Conservation (phyloP, 768 basidiomycete species). For the Exidia glandulosa region DNA sequence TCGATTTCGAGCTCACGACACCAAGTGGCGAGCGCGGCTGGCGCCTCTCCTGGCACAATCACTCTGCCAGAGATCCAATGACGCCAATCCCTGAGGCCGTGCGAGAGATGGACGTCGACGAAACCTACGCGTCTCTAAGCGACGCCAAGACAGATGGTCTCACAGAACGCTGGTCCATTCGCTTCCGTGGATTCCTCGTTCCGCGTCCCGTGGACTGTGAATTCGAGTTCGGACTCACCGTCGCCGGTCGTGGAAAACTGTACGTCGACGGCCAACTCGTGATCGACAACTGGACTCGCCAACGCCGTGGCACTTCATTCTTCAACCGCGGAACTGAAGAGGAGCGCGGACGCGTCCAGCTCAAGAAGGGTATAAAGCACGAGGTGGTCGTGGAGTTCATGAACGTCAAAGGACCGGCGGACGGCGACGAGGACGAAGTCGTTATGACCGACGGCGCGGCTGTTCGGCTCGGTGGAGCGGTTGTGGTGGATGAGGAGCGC, state of each 20-base stretch:
- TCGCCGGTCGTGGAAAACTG: conserved; percentile 45
- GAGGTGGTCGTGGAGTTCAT: conserved; percentile 57
- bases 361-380: conserved; percentile 46
- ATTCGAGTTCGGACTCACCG: conserved; percentile 21
- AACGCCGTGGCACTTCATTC: conserved; percentile 57
- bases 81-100: conserved; percentile 29
- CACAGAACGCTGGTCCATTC: conserved; percentile 42
- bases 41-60: conserved; percentile 51
- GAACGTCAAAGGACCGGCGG: conserved; percentile 65
- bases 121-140: conserved; percentile 55
- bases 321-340: conserved; percentile 55
- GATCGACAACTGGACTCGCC: conserved; percentile 77
- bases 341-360: conserved; percentile 42
- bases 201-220: conserved; percentile 24
- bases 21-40: conserved; percentile 48
- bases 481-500: conserved; percentile 45
- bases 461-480: conserved; percentile 63
- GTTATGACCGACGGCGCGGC: conserved; percentile 45
- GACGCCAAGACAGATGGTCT: conserved; percentile 55
- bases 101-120: conserved; percentile 37
- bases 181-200: conserved; percentile 38
- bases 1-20: conserved; percentile 48
- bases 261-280: conserved; percentile 59
- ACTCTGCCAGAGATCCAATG: conserved; percentile 23
- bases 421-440: conserved; percentile 52